Base-by-base conservation (phyloP, 257 asterid species). In the Plantago elongata region DNA sequence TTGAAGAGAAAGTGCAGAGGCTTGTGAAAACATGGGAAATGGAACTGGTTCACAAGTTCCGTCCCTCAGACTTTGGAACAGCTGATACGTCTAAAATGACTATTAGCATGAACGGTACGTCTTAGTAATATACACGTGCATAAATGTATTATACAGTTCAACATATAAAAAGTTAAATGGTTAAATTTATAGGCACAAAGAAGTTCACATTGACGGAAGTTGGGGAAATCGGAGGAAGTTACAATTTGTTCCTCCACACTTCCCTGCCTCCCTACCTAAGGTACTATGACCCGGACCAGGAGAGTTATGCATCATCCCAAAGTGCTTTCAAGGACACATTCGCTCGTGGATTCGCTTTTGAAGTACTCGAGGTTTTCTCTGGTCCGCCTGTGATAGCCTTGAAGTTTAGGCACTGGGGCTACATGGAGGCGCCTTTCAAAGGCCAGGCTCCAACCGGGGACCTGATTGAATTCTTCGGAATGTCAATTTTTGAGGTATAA, bases 371-470 rank as follows among this genome's bases (percentile, higher is more conserved):
- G 38, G 95, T 90, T 12, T 87, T 77, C 47, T 80, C 96, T 9
- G 97, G 95, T 9, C 87, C 89, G 34, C 95, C 97, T 2, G 57
- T 68, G 11, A 85, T 90, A 13, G 62, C 65, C 0, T 85, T 75
- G 81, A 87, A 77, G 65, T 90, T 78, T 55, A 81, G 97, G 80
- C 97, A 87, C 15, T 90, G 95, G 95, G 95, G 90, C 16, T 76
- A 71, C 71, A 69, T 85, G 77, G 96, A 90, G 37, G 96, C 81
- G 13, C 74, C 90, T 54, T 90, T 54, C 62, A 78, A 87, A 61
- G 84, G 74, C 3, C 67, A 75, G 48, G 67, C 79, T 9, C 83
- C 97, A 0, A 90, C 87, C 0, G 92, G 97, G 7, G 84, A 90
- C 55, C 61, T 69, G 73, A 48, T 80, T 9, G 89, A 87, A 44